Evolutionary conservation across 192 early-diverging fungal genomes (phyloP).

Genomic region (Backusella morwellensis): DNA sequence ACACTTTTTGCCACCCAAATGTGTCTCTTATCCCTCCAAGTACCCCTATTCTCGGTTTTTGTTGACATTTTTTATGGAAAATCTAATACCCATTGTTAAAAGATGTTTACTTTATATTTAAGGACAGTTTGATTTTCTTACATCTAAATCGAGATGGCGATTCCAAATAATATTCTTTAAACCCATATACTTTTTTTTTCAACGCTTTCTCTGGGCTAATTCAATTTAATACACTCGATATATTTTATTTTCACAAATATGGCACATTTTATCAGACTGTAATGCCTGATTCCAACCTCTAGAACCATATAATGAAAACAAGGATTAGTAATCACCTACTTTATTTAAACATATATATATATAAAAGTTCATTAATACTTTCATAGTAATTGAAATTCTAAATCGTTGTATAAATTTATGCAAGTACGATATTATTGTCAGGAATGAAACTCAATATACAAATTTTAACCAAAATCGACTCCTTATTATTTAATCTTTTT

Average conservation of each 20-base stretch:
- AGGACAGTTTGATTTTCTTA: background rate
- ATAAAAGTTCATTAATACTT: background rate
- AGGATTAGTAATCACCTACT: background rate
- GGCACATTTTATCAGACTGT: no score
- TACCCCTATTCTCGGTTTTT: background rate
- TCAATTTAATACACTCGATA: no score
- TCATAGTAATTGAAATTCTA: background rate
- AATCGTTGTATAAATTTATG: background rate
- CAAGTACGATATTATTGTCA: background rate
- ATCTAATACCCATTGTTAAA: background rate
- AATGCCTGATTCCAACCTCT: no score
- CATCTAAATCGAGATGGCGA: background rate
- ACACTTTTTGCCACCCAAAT: background rate
- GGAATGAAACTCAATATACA: background rate
- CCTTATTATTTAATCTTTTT: background rate
- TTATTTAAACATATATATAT: background rate
- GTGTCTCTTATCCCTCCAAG: background rate
- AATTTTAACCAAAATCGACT: background rate
- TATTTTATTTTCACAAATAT: no score
- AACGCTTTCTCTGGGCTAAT: no score
- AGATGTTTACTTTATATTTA: background rate
- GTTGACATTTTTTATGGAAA: background rate
- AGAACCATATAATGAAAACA: no score
- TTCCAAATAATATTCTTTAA: background rate
- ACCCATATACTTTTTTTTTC: background rate